These are phyloP conservation scores for Panus rudis DNA, from an alignment of 768 basidiomycete species.

Conservation along the genomic window DNA sequence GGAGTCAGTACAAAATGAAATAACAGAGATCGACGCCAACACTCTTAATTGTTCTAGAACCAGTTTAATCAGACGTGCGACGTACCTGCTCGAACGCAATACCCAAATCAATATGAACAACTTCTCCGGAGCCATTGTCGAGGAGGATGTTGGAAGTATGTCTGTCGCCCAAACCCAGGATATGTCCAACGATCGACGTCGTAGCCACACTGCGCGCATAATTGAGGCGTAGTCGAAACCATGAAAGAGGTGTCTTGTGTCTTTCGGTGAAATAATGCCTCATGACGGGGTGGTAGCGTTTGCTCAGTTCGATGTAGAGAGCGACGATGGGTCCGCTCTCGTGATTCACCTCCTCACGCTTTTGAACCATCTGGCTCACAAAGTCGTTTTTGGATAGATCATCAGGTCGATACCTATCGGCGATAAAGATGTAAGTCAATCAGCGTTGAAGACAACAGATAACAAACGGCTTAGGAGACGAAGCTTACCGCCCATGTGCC, in stretches of 20 bases:
- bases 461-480: too few relatives aligned
- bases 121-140: conserved; percentile 74
- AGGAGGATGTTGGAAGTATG: conserved; percentile 90
- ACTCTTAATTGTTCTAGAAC: too few relatives aligned
- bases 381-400: conserved; percentile 39
- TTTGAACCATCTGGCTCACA: conserved; percentile 20
- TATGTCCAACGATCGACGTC: conserved; percentile 88
- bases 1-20: too few relatives aligned
- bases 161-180: conserved; percentile 89
- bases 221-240: conserved; percentile 86
- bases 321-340: conserved; percentile 24
- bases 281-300: conserved; percentile 75
- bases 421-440: conserved; percentile 2
- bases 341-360: conserved; percentile 26
- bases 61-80: background rate
- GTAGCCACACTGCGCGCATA: conserved; percentile 92
- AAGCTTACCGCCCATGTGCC: conserved; percentile 63
- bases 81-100: conserved; percentile 92
- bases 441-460: too few relatives aligned
- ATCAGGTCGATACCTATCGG: conserved; percentile 53
- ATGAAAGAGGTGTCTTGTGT: conserved; percentile 81
- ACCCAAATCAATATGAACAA: conserved; percentile 94
- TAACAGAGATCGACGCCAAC: too few relatives aligned
- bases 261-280: conserved; percentile 90
- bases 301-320: conserved; percentile 19